A percentile compares a stretch with the other conserved stretches of the same genome.
Evolutionary conservation across 768 basidiomycete genomes (phyloP).

Genomic region (Chlorophyllum brunneum): DNA sequence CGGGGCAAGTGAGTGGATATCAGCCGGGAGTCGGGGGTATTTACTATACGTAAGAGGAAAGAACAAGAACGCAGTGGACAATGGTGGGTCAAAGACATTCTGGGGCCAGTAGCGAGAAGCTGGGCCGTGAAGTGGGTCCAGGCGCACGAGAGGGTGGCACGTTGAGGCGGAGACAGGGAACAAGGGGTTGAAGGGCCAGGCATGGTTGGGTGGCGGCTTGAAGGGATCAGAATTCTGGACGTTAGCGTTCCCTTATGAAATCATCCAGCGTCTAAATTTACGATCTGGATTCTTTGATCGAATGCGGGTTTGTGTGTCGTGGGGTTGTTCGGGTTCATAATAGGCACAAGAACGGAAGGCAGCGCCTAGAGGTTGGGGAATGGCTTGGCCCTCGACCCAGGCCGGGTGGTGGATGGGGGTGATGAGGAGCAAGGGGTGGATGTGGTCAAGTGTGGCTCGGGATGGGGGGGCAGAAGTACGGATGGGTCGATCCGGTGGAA

Average conservation of each 20-base stretch:
- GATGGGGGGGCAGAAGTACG: too few relatives aligned
- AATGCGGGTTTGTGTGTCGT: too few relatives aligned
- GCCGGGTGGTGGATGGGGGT: background rate
- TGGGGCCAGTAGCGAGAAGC: background rate
- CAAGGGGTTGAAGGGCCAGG: background rate
- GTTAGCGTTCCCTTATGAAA: slow-evolving; percentile 6
- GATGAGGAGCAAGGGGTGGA: too few relatives aligned
- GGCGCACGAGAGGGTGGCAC: slow-evolving; percentile 1
- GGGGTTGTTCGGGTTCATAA: background rate
- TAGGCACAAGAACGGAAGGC: background rate
- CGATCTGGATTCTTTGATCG: too few relatives aligned
- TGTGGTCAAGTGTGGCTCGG: too few relatives aligned
- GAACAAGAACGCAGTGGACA: too few relatives aligned
- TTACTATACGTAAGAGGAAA: too few relatives aligned
- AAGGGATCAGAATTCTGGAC: background rate
- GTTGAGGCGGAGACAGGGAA: background rate
- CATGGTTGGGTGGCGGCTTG: background rate
- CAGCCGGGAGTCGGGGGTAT: too few relatives aligned
- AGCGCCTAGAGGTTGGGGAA: background rate
- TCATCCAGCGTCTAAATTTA: background rate
- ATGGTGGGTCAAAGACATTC: too few relatives aligned
- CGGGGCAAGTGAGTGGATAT: background rate
- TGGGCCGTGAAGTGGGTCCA: slow-evolving; percentile 6
- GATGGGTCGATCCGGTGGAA: background rate
- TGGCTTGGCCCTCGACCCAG: too few relatives aligned